Conservation (phyloP, 1,284 basidiomycete genomes). For the Phaffia rhodozyma region DNA sequence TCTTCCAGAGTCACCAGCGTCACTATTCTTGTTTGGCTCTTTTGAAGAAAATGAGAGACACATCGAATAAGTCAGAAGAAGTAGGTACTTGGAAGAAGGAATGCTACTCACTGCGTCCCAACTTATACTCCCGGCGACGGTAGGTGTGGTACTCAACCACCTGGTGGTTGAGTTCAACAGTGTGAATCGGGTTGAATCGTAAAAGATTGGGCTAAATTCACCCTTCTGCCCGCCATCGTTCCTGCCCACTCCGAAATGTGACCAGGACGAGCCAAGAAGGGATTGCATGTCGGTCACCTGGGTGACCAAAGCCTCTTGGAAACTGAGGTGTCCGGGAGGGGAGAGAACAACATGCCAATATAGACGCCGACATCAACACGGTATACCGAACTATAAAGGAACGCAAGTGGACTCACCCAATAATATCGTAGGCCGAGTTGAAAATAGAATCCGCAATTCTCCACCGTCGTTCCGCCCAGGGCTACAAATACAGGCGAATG, state of each 20-base stretch:
- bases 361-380: background rate
- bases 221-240: slow-evolving; percentile 48
- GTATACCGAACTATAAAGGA: background rate
- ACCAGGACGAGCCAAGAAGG: slow-evolving; percentile 46
- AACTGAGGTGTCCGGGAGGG: slow-evolving; percentile 20
- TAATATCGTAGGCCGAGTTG: slow-evolving; percentile 26
- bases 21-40: slow-evolving; percentile 31
- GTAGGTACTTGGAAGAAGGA: background rate
- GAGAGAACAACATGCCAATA: background rate
- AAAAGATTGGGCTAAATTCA: slow-evolving; percentile 56
- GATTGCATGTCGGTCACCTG: slow-evolving; percentile 50
- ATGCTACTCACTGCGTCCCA: slow-evolving; percentile 34
- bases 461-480: slow-evolving; percentile 30
- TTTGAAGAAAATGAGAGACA: background rate
- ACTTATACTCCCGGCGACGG: slow-evolving; percentile 28
- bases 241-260: slow-evolving; percentile 51
- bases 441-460: slow-evolving; percentile 28
- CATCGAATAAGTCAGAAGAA: background rate
- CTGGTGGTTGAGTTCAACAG: background rate
- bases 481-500: slow-evolving; percentile 16
- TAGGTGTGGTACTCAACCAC: slow-evolving; percentile 27
- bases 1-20: slow-evolving; percentile 28
- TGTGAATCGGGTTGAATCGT: slow-evolving; percentile 34
- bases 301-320: slow-evolving; percentile 49
- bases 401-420: slow-evolving; percentile 36